These are phyloP conservation scores for Peronosclerospora sorghi DNA, from an alignment of 352 stramenopile genomes.

Conservation along the genomic window DNA sequence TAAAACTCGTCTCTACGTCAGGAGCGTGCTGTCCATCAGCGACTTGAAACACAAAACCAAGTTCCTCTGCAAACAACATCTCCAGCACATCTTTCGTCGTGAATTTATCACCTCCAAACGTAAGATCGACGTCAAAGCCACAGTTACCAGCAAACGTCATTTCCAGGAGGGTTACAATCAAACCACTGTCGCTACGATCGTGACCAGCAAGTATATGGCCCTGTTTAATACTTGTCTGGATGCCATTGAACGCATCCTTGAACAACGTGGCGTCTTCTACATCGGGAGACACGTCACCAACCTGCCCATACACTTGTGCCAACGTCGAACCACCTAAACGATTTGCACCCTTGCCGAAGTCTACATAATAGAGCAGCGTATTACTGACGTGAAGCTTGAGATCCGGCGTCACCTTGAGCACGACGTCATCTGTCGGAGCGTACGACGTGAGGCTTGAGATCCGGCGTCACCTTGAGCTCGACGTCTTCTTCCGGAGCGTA, in stretches of 20 bases:
- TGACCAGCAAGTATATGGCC: conserved; percentile 91
- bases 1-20: conserved; percentile 84
- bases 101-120: conserved; percentile 22
- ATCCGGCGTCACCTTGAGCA: conserved; percentile 95
- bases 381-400: conserved; percentile 85
- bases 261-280: conserved; percentile 90
- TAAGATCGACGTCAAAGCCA: conserved; percentile 89
- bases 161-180: conserved; percentile 92
- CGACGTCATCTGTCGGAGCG: too few species aligned
- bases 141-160: conserved; percentile 99
- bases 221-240: conserved; percentile 89
- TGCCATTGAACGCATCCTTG: conserved; percentile 90
- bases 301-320: conserved; percentile 89
- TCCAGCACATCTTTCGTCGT: conserved; percentile 54
- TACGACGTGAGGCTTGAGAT: too few species aligned
- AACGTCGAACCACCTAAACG: conserved; percentile 93
- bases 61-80: conserved; percentile 94
- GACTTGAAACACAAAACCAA: conserved; percentile 96
- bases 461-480: too few species aligned
- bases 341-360: conserved; percentile 86
- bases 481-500: conserved; percentile 95
- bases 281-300: conserved; percentile 83
- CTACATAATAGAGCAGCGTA: conserved; percentile 90
- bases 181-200: conserved; percentile 96
- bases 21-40: conserved; percentile 33